Conservation (phyloP, 1,284 basidiomycete genomes). For the Chondrostereum purpureum region DNA sequence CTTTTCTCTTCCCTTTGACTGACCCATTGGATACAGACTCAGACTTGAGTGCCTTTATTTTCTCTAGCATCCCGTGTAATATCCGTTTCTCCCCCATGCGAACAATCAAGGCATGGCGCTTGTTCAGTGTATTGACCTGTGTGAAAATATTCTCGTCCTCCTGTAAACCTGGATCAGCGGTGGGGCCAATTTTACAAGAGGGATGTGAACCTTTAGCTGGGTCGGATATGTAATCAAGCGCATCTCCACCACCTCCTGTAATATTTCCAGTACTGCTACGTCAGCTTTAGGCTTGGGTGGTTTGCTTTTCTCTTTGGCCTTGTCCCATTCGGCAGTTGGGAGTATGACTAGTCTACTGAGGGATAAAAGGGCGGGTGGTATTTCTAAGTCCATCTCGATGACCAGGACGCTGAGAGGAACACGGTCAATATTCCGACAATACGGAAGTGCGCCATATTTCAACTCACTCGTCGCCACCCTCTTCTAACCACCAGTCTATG, state of each 20-base stretch:
- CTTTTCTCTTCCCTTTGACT: slow-evolving; percentile 8
- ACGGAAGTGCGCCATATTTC: too few species aligned
- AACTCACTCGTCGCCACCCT: slow-evolving; percentile 85
- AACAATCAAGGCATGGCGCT: slow-evolving; percentile 64
- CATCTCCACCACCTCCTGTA: slow-evolving; percentile 42
- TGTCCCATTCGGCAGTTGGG: slow-evolving; percentile 57
- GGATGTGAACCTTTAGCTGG: slow-evolving; percentile 42
- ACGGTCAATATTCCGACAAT: not conserved
- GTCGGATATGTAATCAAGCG: slow-evolving; percentile 55
- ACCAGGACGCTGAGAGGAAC: slow-evolving; percentile 63
- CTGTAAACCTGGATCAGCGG: slow-evolving; percentile 14
- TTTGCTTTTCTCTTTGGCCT: slow-evolving; percentile 60
- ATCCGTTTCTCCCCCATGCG: slow-evolving; percentile 79
- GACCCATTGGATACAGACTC: not conserved
- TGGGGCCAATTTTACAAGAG: not conserved
- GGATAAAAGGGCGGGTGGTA: slow-evolving; percentile 64
- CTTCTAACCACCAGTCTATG: slow-evolving; percentile 88
- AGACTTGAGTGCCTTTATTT: slow-evolving; percentile 13
- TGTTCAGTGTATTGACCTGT: slow-evolving; percentile 36
- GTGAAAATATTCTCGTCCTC: slow-evolving; percentile 49
- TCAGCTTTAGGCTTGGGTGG: slow-evolving; percentile 74
- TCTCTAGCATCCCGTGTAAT: slow-evolving; percentile 34
- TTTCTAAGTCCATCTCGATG: slow-evolving; percentile 45
- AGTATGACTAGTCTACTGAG: slow-evolving; percentile 68
- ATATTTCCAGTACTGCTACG: slow-evolving; percentile 34